These are phyloP conservation scores for Mucor plumbeus DNA, from an alignment of 371 early-diverging fungal species.

Conservation along the genomic window DNA sequence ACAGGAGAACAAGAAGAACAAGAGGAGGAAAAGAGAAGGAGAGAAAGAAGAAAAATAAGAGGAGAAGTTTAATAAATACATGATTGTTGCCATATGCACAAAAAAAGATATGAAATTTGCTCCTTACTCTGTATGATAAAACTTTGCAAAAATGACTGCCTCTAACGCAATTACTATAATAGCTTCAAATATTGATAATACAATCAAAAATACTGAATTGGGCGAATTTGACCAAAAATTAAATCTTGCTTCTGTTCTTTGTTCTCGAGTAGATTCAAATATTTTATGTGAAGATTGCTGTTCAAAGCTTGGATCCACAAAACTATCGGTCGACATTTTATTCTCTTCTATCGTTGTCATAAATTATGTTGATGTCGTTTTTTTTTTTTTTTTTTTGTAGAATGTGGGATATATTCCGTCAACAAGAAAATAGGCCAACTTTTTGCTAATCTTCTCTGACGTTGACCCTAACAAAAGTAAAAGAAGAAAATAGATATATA, in stretches of 20 bases:
- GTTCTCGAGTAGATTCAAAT: slow-evolving; percentile 25
- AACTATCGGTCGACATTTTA: slow-evolving; percentile 28
- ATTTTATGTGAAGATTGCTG: slow-evolving; percentile 34
- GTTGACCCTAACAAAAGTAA: neutral
- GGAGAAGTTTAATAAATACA: neutral
- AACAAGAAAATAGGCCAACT: neutral
- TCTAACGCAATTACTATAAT: slow-evolving; percentile 73
- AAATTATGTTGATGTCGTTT: neutral
- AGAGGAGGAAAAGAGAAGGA: neutral
- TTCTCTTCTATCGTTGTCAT: neutral
- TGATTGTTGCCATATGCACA: neutral
- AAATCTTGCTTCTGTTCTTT: slow-evolving; percentile 25
- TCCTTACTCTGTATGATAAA: slow-evolving; percentile 43
- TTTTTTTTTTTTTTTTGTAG: neutral
- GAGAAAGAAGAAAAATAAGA: neutral
- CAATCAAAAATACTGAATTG: slow-evolving; percentile 49
- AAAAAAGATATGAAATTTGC: neutral
- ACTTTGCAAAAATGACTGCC: slow-evolving; percentile 64
- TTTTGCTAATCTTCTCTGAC: neutral
- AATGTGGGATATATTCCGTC: neutral
- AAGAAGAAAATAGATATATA: neutral
- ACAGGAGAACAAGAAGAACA: neutral
- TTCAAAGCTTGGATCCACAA: slow-evolving; percentile 16
- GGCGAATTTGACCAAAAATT: slow-evolving; percentile 46
- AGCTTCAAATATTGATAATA: slow-evolving; percentile 65